These are phyloP conservation scores for Benincasa hispida DNA, from an alignment of 306 rosid species.

Conservation along the genomic window DNA sequence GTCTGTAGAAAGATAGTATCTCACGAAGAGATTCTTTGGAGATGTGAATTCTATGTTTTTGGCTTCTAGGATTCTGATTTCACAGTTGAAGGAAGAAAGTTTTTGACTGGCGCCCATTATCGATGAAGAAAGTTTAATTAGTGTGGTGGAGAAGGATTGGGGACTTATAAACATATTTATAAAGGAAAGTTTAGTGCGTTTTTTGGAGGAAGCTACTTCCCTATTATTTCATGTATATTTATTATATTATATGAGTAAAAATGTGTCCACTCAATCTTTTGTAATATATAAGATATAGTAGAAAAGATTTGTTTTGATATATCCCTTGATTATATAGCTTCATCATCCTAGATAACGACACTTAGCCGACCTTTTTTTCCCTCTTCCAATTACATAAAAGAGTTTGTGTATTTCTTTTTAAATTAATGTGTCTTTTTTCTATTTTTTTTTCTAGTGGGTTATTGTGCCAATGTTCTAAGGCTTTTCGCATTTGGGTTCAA, in stretches of 20 bases:
- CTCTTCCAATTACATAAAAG: neutral
- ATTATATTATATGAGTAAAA: neutral
- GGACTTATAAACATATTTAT: neutral
- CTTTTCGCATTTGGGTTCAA: neutral
- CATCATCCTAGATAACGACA: neutral
- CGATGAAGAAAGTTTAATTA: neutral
- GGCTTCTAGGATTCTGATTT: constrained; percentile 47
- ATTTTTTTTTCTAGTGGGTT: neutral
- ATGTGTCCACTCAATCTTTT: neutral
- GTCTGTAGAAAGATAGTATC: constrained; percentile 34
- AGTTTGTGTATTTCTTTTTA: neutral
- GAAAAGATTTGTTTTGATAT: neutral
- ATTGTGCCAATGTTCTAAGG: neutral
- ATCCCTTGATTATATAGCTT: neutral
- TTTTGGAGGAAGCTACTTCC: neutral
- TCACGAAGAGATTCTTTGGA: neutral
- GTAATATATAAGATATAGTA: neutral
- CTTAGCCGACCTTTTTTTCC: neutral
- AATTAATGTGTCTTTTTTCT: neutral
- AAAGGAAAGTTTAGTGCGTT: neutral
- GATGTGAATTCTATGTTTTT: constrained; percentile 14
- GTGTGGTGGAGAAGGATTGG: neutral
- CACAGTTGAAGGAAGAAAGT: constrained; percentile 32
- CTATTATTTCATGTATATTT: neutral
- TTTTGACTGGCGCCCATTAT: neutral